Evolutionary conservation across 768 basidiomycete species (phyloP), one percentile per base, ranked within the genome.

Genomic region (Tephrocybe sp.): DNA sequence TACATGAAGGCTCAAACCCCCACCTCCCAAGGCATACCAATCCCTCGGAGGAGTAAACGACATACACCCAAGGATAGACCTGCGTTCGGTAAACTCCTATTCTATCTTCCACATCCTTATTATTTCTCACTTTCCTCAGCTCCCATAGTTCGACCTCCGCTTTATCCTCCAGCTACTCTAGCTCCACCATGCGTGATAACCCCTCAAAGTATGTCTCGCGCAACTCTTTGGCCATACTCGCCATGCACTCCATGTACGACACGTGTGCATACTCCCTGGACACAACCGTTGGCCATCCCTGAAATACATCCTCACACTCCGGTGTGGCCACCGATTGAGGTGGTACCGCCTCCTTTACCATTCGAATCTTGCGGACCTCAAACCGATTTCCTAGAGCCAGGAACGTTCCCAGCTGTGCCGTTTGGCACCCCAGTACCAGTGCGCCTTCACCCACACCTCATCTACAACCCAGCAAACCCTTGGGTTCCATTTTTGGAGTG

Each of bases 391-490:
- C 56, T 56, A 34, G 59, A 62, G 44, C 59, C 61, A 32, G 61
- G 61, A n/a, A 62, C 61, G 12, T 62, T 57, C 28, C 61, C 61
- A 22, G 52, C 54, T 5, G 47, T 59, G 35, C 50, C 57, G 3
- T 57, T 44, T 36, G 51, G 54, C 8, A 43, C 59, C 11, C 36
- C 46, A 5, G 61, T 60, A 19, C 55, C 60, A 9, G 38, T 69
- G 13, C 56, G 61, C 18, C 49, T 71, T 26, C 65, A 68, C 57
- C 64, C 60, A 15, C 63, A 67, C 11, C 51, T 75, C 1, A 59
- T 63, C 27, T 67, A 67, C 43, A 76, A 76, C 49, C 64, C 73
- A 13, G 58, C 73, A 18, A 77, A 69, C 45, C 64, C 68, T 1
- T 46, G 38, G 18, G 44, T 66, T 16, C 71, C 72, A 18, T 58